Percentiles rank a stretch among this genome's conserved stretches.
Evolutionary conservation across 495 filamentous ascomycete species (phyloP).

Genomic region (Penicillium silybi): DNA sequence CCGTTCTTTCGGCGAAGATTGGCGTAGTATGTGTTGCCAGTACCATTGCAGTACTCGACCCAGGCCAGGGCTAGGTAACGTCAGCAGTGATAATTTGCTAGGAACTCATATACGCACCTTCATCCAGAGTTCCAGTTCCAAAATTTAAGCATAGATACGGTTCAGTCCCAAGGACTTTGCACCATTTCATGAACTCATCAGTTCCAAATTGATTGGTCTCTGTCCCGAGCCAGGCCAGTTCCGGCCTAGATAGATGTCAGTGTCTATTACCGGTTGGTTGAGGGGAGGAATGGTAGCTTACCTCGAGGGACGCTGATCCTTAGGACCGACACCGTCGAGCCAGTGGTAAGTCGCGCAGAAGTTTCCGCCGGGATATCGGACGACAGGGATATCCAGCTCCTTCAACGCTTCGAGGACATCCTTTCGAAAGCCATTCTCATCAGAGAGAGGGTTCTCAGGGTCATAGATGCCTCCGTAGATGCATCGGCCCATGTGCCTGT

Average conservation of each 20-base stretch:
- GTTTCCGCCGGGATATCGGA: constrained; percentile 78
- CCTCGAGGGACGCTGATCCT: constrained; percentile 56
- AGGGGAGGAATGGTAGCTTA: constrained; percentile 15
- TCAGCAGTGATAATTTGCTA: background rate
- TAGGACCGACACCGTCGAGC: constrained; percentile 72
- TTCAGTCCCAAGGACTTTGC: constrained; percentile 61
- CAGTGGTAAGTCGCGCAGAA: constrained; percentile 81
- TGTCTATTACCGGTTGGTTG: background rate
- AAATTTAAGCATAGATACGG: constrained; percentile 76
- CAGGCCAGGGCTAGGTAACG: constrained; percentile 55
- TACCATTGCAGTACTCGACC: constrained; percentile 79
- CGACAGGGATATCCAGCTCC: constrained; percentile 67
- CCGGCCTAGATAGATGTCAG: constrained; percentile 43
- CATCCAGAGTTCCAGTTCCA: constrained; percentile 68
- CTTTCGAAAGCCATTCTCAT: constrained; percentile 69
- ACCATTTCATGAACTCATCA: constrained; percentile 82
- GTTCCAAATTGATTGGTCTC: constrained; percentile 78
- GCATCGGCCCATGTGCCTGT: constrained; percentile 76
- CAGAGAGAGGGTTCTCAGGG: constrained; percentile 63
- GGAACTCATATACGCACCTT: constrained; percentile 40
- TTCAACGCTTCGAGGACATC: constrained; percentile 68
- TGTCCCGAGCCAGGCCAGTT: constrained; percentile 70
- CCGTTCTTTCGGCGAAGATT: constrained; percentile 72
- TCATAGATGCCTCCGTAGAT: constrained; percentile 86
- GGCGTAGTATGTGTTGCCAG: constrained; percentile 69